Percentiles rank a stretch among this genome's conserved stretches.
These are phyloP conservation scores for Monosporascus sp. DNA, from an alignment of 2,329 filamentous ascomycete species.

Conservation along the genomic window DNA sequence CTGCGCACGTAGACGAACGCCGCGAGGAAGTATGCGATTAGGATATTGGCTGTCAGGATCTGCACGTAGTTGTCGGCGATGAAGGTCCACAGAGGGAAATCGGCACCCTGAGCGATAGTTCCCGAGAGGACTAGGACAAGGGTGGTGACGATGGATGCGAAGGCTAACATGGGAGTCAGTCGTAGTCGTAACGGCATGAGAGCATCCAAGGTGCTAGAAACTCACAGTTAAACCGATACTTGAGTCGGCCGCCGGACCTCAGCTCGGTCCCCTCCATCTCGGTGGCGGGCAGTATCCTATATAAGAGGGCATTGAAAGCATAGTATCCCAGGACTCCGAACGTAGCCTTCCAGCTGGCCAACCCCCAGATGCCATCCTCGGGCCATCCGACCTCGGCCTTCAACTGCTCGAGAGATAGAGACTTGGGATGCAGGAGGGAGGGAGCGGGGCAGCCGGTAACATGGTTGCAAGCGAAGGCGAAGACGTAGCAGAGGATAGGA, in stretches of 20 bases:
- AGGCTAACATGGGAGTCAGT: slow-evolving; percentile 45
- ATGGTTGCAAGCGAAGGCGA: slow-evolving; percentile 88
- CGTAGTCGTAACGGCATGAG: background rate
- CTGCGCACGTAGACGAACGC: slow-evolving; percentile 76
- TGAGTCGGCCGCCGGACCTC: slow-evolving; percentile 64
- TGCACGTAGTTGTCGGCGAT: slow-evolving; percentile 88
- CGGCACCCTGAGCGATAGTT: slow-evolving; percentile 69
- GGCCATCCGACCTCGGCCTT: slow-evolving; percentile 83
- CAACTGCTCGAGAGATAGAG: slow-evolving; percentile 64
- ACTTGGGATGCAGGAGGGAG: slow-evolving; percentile 67
- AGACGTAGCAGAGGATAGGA: slow-evolving; percentile 71
- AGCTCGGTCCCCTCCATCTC: slow-evolving; percentile 67
- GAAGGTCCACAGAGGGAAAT: slow-evolving; percentile 87
- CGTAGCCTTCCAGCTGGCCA: slow-evolving; percentile 65
- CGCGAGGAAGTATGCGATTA: slow-evolving; percentile 69
- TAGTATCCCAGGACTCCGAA: slow-evolving; percentile 75
- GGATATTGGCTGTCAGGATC: slow-evolving; percentile 74
- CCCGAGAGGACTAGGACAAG: slow-evolving; percentile 67
- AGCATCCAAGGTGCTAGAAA: background rate
- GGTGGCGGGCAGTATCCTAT: slow-evolving; percentile 70
- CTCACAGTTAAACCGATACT: slow-evolving; percentile 76
- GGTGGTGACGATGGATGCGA: slow-evolving; percentile 69
- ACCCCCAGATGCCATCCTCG: slow-evolving; percentile 59
- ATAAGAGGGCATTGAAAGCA: slow-evolving; percentile 66
- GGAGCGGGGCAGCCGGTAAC: slow-evolving; percentile 85